phyloP scores from a whole-genome alignment of 768 basidiomycete species.

The Lactarius tabidus region DNA sequence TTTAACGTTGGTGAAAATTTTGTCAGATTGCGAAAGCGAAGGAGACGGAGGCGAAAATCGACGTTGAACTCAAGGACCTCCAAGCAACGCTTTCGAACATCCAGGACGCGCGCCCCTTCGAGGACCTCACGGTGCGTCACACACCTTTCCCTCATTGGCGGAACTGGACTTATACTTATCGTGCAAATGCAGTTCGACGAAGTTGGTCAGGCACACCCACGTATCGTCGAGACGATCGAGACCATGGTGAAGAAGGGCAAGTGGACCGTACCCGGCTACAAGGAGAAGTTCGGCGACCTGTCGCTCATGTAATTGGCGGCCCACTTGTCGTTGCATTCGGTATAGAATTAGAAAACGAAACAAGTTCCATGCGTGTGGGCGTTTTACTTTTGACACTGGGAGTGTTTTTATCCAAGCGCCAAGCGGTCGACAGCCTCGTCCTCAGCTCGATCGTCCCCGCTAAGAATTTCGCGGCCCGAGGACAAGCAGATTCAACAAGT shows the following conservation, averaged over 20 bases:
- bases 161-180: background rate
- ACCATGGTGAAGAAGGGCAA: conserved; percentile 97
- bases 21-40: conserved; percentile 79
- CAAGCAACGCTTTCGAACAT: conserved; percentile 95
- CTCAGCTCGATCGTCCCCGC: too few relatives aligned
- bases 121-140: conserved; percentile 82
- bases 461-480: too few relatives aligned
- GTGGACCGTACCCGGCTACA: conserved; percentile 95
- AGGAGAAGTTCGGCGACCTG: conserved; percentile 96
- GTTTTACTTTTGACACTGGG: background rate
- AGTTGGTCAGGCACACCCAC: conserved; percentile 88
- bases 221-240: conserved; percentile 86
- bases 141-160: background rate
- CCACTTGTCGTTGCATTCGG: background rate
- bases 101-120: conserved; percentile 94
- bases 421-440: too few relatives aligned
- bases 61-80: conserved; percentile 85
- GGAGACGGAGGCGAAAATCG: conserved; percentile 86
- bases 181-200: conserved; percentile 63
- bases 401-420: background rate
- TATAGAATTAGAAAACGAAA: conserved; percentile 9
- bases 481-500: background rate
- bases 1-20: background rate
- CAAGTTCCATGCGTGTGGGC: background rate
- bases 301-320: conserved; percentile 66